Evolutionary conservation across 139 green algal species (phyloP).

Genomic region (Micromonas commoda): DNA sequence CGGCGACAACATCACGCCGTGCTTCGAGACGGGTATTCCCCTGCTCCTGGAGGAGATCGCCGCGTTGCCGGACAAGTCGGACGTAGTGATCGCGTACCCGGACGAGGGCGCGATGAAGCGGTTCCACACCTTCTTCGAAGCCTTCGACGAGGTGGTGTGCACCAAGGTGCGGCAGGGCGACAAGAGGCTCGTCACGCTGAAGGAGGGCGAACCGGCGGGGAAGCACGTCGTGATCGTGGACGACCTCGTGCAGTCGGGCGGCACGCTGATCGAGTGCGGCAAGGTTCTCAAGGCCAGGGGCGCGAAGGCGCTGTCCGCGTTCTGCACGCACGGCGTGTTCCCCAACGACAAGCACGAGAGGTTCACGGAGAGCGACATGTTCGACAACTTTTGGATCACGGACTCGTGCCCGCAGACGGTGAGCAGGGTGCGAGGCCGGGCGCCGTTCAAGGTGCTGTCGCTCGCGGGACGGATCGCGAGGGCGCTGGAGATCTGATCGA

Average conservation of each 20-base stretch:
- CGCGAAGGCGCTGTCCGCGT: constrained; percentile 78
- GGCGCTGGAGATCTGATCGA: constrained; percentile 78
- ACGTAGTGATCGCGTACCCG: constrained; percentile 88
- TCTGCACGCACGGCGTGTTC: constrained; percentile 96
- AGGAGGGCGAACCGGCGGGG: constrained; percentile 74
- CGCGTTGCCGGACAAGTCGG: constrained; percentile 64
- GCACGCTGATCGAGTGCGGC: constrained; percentile 93
- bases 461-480: constrained; percentile 79
- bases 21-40: constrained; percentile 92
- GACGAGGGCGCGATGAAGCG: constrained; percentile 98
- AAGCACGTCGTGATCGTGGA: constrained; percentile 97
- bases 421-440: constrained; percentile 47
- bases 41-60: constrained; percentile 69
- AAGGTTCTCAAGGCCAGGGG: constrained; percentile 64
- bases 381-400: constrained; percentile 93
- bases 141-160: constrained; percentile 81
- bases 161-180: constrained; percentile 93
- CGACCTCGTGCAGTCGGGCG: constrained; percentile 92
- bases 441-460: constrained; percentile 86
- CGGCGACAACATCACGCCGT: constrained; percentile 88
- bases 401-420: constrained; percentile 86
- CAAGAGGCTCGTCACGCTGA: constrained; percentile 92
- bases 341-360: constrained; percentile 76
- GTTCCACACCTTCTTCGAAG: constrained; percentile 72
- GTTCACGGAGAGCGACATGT: constrained; percentile 55